Conservation (phyloP, 2,329 filamentous ascomycete species). For the Graphium sp. region DNA sequence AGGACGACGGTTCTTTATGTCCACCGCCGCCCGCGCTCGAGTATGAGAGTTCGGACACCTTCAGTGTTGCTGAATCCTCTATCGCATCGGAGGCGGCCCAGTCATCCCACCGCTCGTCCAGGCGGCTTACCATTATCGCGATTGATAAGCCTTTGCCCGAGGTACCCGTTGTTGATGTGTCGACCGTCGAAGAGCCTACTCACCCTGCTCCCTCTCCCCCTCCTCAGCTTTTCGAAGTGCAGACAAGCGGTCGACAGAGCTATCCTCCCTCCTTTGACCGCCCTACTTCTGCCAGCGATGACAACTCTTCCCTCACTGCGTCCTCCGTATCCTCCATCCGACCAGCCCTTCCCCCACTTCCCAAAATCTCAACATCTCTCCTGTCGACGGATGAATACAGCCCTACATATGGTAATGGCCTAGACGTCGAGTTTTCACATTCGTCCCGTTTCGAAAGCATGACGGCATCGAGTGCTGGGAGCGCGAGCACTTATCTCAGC, state of each 20-base stretch:
- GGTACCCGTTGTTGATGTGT: conserved; percentile 37
- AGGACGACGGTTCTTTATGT: conserved; percentile 8
- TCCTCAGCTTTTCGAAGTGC: too few relatives aligned
- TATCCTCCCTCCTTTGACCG: too few relatives aligned
- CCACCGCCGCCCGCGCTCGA: conserved; percentile 14
- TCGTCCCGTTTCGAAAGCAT: conserved; percentile 51
- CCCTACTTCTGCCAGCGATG: conserved; percentile 23
- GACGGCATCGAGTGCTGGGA: conserved; percentile 60
- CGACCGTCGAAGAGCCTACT: conserved; percentile 11
- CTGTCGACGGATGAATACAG: conserved; percentile 29
- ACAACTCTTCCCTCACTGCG: conserved; percentile 21
- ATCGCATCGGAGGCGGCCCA: conserved; percentile 9
- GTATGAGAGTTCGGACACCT: conserved; percentile 16
- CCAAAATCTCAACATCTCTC: conserved; percentile 35
- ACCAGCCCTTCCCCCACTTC: conserved; percentile 35
- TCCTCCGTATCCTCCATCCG: conserved; percentile 30
- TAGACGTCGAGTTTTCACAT: conserved; percentile 31
- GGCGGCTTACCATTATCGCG: conserved; percentile 23
- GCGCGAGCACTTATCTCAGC: conserved; percentile 62
- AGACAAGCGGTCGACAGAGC: too few relatives aligned
- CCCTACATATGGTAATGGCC: conserved; percentile 24
- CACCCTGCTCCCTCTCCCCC: conserved; percentile 13
- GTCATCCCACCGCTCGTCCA: conserved; percentile 13
- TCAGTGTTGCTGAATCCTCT: conserved; percentile 20
- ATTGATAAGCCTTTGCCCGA: conserved; percentile 54